Base-by-base conservation (phyloP, 192 early-diverging fungal genomes). In the Backusella australiensis region DNA sequence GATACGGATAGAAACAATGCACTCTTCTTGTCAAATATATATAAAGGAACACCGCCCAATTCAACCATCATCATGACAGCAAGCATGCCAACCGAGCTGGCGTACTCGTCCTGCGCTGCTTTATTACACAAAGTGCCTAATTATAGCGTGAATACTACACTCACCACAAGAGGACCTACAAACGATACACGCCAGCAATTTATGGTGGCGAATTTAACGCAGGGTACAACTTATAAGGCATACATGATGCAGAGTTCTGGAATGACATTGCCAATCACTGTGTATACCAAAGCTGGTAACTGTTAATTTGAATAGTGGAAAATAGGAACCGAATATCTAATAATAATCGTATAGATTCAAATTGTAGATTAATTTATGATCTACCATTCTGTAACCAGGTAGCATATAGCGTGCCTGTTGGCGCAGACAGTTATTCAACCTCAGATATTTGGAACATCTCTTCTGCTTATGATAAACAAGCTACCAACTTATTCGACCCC, bases 341-440 rank as follows among this genome's bases (percentile, higher is more conserved):
- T 69, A 34, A 15, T 44, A 44, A 23, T 2, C 17, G 17, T 63
- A 29, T 72, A 82, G 83, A 74, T 26, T 53, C 78, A 21, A 86
- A 83, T 67, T 90, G 89, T 77, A 73, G 80, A 49, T 42, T 90
- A 69, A 80, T 90, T 23, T 84, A 85, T 68, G 75, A 86, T 34
- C 74, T 90, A 19, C 34, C 52, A 35, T 87, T 88, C 56, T 90
- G 89, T 75, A 42, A 84, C 14, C 79, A 86, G 70, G 87, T 90
- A 1, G 86, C 86, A 1, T 90, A 90, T 72, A 83, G 85, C 34
- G 89, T 90, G 17, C 87, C 86, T 3, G 23, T 42, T 29, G 14
- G 52, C 34, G 44, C 23, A 6, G 38, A 19, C 3, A 75, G 63
- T 7, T 71, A 42, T 34, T 41, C 70, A 71, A 63, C 44, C 41